Evolutionary conservation across 2,329 filamentous ascomycete genomes (phyloP).

Genomic region (Penicillium expansum): DNA sequence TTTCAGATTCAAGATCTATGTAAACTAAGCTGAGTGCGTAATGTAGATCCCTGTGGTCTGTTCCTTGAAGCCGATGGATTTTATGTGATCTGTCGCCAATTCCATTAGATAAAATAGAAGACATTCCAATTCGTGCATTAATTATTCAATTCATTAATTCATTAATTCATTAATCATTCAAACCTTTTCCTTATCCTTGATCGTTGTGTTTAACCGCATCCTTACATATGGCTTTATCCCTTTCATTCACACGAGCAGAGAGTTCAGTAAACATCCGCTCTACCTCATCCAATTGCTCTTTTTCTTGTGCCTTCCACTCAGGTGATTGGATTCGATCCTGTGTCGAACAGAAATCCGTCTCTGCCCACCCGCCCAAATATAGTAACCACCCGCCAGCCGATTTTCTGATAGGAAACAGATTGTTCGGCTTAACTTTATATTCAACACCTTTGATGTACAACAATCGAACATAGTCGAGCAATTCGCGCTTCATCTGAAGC

Average conservation of each 20-base stretch:
- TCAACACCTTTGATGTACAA: not conserved
- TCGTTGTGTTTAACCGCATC: not conserved
- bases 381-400: not conserved
- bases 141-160: too few relatives aligned
- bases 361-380: not conserved
- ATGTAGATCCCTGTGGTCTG: too few relatives aligned
- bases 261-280: not conserved
- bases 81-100: too few relatives aligned
- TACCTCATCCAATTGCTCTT: not conserved
- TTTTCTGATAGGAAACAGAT: not conserved
- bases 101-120: too few relatives aligned
- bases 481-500: not conserved
- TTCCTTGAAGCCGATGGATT: too few relatives aligned
- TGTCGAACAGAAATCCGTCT: not conserved
- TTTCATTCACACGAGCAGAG: not conserved
- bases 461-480: not conserved
- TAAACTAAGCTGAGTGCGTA: not conserved
- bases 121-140: too few relatives aligned
- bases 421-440: not conserved
- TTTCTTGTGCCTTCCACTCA: not conserved
- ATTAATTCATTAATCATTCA: not conserved
- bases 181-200: not conserved
- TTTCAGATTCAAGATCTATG: not conserved
- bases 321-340: not conserved
- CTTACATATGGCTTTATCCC: not conserved